Conservation (phyloP, 495 filamentous ascomycete genomes). For the Chaetomium tenue region DNA sequence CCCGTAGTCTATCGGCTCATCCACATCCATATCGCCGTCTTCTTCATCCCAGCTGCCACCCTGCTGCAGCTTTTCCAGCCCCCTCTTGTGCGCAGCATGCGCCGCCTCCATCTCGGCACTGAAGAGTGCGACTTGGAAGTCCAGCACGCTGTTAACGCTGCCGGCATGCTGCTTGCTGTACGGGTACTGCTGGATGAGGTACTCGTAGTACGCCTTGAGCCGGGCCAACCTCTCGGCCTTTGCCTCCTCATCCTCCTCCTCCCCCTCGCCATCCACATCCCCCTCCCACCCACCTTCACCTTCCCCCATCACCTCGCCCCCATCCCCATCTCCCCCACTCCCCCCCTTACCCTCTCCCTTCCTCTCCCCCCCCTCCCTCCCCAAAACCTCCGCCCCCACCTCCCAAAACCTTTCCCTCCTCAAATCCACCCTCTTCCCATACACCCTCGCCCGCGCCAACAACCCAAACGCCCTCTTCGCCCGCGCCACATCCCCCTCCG, state of each 20-base stretch:
- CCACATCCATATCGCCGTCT: conserved; percentile 9
- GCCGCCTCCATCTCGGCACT: conserved; percentile 42
- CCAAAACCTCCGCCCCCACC: conserved; percentile 45
- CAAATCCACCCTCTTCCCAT: conserved; percentile 39
- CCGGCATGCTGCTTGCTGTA: conserved; percentile 34
- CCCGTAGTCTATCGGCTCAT: conserved; percentile 19
- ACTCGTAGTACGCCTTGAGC: conserved; percentile 37
- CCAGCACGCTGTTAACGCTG: conserved; percentile 32
- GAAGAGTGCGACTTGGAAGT: conserved; percentile 46
- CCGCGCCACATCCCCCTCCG: conserved; percentile 38
- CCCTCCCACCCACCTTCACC: conserved; percentile 2
- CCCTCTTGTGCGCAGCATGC: conserved; percentile 30
- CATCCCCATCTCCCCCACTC: neutral
- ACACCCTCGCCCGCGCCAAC: conserved; percentile 32
- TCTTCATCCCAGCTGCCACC: neutral
- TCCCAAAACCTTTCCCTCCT: conserved; percentile 42
- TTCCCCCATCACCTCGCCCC: neutral
- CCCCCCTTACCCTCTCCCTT: neutral
- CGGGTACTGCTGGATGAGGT: conserved; percentile 42
- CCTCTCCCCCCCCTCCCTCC: conserved; percentile 33
- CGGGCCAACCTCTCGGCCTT: conserved; percentile 29
- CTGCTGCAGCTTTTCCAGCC: conserved; percentile 20
- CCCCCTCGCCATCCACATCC: conserved; percentile 3
- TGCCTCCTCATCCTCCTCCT: conserved; percentile 4
- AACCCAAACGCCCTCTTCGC: conserved; percentile 44